phyloP scores from a whole-genome alignment of 495 filamentous ascomycete genomes.

The Barbatosphaeria neglecta region DNA sequence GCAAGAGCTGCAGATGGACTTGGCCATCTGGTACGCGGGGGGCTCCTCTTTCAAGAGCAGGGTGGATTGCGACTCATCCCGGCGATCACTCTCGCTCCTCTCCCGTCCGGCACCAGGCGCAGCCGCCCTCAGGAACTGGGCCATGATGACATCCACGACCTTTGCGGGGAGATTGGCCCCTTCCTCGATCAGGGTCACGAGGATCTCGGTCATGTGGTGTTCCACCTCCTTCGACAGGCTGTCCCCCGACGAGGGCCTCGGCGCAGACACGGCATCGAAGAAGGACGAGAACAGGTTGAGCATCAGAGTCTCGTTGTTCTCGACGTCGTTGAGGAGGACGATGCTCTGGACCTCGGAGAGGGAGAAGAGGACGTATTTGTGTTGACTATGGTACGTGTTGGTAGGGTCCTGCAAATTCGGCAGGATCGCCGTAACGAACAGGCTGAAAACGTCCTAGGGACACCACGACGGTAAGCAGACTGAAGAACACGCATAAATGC shows the following conservation, averaged over 20 bases:
- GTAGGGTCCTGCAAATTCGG: constrained; percentile 79
- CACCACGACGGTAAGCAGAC: constrained; percentile 3
- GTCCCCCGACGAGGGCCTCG: constrained; percentile 63
- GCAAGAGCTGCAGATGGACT: constrained; percentile 80
- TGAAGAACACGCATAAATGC: constrained; percentile 2
- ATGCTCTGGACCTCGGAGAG: constrained; percentile 90
- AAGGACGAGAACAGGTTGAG: constrained; percentile 71
- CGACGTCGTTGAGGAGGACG: constrained; percentile 83
- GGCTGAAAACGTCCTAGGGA: constrained; percentile 78
- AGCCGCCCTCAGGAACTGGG: constrained; percentile 85
- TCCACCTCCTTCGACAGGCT: constrained; percentile 82
- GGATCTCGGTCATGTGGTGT: constrained; percentile 75
- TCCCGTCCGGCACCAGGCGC: constrained; percentile 46
- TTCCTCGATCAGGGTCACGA: constrained; percentile 82
- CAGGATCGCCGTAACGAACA: constrained; percentile 72
- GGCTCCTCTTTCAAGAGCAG: constrained; percentile 75
- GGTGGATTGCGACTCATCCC: constrained; percentile 53
- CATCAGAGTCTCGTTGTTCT: constrained; percentile 62
- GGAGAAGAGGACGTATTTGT: constrained; percentile 79
- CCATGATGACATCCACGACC: constrained; percentile 87
- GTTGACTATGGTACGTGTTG: constrained; percentile 83
- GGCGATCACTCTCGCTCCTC: constrained; percentile 29
- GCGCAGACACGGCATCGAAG: constrained; percentile 84
- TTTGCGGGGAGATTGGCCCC: constrained; percentile 63
- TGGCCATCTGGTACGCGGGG: constrained; percentile 90